Evolutionary conservation across 352 stramenopile genomes (phyloP).

Genomic region (Blastocystis sp.): DNA sequence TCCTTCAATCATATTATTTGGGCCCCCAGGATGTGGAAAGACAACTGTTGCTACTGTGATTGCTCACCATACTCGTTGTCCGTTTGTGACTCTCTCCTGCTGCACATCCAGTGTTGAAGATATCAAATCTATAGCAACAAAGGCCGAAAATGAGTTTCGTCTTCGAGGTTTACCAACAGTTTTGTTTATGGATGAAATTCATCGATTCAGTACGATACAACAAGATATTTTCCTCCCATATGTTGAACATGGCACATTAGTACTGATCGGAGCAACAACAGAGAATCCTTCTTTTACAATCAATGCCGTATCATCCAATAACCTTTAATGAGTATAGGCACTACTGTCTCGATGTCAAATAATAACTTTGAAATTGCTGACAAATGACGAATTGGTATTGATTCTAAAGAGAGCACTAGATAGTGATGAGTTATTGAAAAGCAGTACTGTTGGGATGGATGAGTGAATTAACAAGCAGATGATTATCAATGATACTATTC

Average conservation of each 20-base stretch:
- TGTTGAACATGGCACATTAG: slow-evolving; percentile 77
- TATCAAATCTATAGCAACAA: slow-evolving; percentile 73
- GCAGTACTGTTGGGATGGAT: not conserved
- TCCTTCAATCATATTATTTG: slow-evolving; percentile 52
- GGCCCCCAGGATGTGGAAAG: slow-evolving; percentile 76
- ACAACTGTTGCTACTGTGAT: slow-evolving; percentile 76
- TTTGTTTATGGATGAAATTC: slow-evolving; percentile 79
- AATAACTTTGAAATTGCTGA: slow-evolving; percentile 73
- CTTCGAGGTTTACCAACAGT: slow-evolving; percentile 73
- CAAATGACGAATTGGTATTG: slow-evolving; percentile 69
- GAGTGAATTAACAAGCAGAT: slow-evolving; percentile 45
- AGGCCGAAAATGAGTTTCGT: slow-evolving; percentile 71
- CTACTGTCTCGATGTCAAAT: slow-evolving; percentile 42
- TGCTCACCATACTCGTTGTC: slow-evolving; percentile 68
- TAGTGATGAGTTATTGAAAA: not conserved
- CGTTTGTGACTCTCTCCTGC: slow-evolving; percentile 72
- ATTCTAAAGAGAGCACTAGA: slow-evolving; percentile 71
- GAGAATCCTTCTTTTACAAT: slow-evolving; percentile 80
- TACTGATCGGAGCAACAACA: slow-evolving; percentile 77
- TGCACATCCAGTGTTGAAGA: slow-evolving; percentile 72
- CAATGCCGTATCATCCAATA: slow-evolving; percentile 65
- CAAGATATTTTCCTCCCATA: slow-evolving; percentile 76
- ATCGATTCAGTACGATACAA: slow-evolving; percentile 78
- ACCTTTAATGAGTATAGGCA: not conserved
- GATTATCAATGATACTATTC: slow-evolving; percentile 68